Base-by-base conservation (phyloP, 352 stramenopile genomes). In the Phytophthora citricola region DNA sequence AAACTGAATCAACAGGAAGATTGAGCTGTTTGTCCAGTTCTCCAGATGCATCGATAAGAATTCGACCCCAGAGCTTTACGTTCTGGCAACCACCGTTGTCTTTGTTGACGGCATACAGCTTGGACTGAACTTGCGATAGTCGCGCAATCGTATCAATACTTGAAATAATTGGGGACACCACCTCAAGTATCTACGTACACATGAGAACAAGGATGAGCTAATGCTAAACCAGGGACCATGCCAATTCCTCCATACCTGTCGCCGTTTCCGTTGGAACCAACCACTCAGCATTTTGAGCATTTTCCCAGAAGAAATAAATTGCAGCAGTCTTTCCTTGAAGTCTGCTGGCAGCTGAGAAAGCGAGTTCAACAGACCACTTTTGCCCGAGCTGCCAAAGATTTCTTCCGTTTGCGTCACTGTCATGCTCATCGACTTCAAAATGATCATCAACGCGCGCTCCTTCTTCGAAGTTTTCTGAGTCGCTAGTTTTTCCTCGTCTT, bases 51-150 rank as follows among this genome's bases (percentile, higher is more conserved):
- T 60, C 46, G 24, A 36, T 24, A 26, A 69, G 9, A 74, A 61
- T 9, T 20, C 43, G 53, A 15, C 54, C 58, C 85, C 81, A 92
- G 0, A 90, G 29, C 20, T 58, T 62, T 7, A 78, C 70, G 8
- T 73, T 58, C 14, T 60, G 46, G 50, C 79, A 90, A 2, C 58
- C 66, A 14, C 53, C 66, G 52, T 66, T 80, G 5, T 64, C 40
- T 22, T 75, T 58, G 58, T 85, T 81, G 12, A 80, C 73, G 2
- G 49, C 48, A 43, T 72, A 73, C 22, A 93, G 60, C 57, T 89
- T 91, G 7, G 71, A 72, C 45, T 91, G 85, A 0, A 85, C 69
- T 70, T 76, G 72, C 4, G 84, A 85, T 4, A 94, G 76, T 20
- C 71, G 53, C 1, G 78, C 70, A 27, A 93, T 94, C 0, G 84